Percentiles rank a stretch among this genome's conserved stretches.
phyloP scores from a whole-genome alignment of 1,284 basidiomycete genomes.

The Xerocomus minutiporus region DNA sequence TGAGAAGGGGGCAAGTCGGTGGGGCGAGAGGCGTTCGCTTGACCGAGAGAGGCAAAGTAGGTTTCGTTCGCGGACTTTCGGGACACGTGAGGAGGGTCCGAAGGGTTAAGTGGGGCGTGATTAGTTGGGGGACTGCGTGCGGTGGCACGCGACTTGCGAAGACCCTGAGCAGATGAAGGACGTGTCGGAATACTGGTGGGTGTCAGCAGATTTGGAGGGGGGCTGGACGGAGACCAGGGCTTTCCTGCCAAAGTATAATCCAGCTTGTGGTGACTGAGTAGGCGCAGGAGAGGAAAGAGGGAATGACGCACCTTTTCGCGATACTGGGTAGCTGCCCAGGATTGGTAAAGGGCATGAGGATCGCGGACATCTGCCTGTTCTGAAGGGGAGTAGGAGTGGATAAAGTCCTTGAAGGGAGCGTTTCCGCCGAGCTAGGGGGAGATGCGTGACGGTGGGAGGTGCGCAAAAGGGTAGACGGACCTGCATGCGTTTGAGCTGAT shows the following conservation, averaged over 20 bases:
- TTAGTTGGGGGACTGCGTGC: constrained; percentile 42
- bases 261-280: constrained; percentile 44
- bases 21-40: constrained; percentile 65
- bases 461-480: constrained; percentile 37
- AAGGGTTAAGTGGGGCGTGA: constrained; percentile 34
- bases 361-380: constrained; percentile 73
- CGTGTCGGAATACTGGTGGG: constrained; percentile 40
- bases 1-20: constrained; percentile 76
- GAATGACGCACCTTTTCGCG: constrained; percentile 68
- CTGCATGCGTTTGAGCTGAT: constrained; percentile 89
- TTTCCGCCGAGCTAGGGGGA: constrained; percentile 75
- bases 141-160: constrained; percentile 71
- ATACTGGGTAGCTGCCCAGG: constrained; percentile 89
- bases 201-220: constrained; percentile 43
- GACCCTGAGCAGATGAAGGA: constrained; percentile 64
- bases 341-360: constrained; percentile 81
- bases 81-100: constrained; percentile 38
- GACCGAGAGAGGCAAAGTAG: constrained; percentile 72
- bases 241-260: constrained; percentile 66
- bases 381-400: constrained; percentile 63
- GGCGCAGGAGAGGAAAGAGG: not conserved
- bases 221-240: constrained; percentile 65
- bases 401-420: constrained; percentile 71
- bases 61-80: constrained; percentile 73
- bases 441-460: constrained; percentile 12